These are phyloP conservation scores for Apostasia shenzhenica DNA, from an alignment of 106 monocot species.

Conservation along the genomic window DNA sequence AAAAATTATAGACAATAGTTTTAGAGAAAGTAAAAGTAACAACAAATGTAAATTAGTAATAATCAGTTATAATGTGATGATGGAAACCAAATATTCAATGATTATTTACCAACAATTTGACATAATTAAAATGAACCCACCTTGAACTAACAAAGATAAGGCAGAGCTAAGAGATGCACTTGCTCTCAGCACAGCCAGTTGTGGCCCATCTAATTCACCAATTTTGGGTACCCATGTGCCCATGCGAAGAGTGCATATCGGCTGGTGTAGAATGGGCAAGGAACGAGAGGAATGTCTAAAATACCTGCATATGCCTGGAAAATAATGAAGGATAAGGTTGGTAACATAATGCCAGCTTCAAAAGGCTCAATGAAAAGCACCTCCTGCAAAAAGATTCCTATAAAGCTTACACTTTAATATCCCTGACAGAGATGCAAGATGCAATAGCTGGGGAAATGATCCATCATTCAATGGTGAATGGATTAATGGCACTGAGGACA, in stretches of 20 bases:
- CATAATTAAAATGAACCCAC: conserved; percentile 9
- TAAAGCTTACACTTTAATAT: conserved; percentile 66
- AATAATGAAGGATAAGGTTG: not conserved
- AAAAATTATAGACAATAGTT: too few species aligned
- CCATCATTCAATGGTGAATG: conserved; percentile 76
- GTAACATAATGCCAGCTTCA: not conserved
- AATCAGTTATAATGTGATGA: too few species aligned
- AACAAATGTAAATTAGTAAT: too few species aligned
- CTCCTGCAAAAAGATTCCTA: not conserved
- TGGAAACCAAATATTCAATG: too few species aligned
- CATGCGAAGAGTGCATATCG: conserved; percentile 55
- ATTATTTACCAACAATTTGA: too few species aligned
- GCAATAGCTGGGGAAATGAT: conserved; percentile 77
- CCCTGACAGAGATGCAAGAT: conserved; percentile 83
- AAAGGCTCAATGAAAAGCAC: not conserved
- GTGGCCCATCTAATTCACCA: conserved; percentile 66
- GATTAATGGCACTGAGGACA: conserved; percentile 77
- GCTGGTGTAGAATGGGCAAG: conserved; percentile 75
- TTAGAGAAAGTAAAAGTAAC: too few species aligned
- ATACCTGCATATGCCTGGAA: conserved; percentile 85
- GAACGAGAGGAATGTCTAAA: conserved; percentile 70
- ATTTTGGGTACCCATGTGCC: conserved; percentile 91
- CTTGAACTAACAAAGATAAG: conserved; percentile 81
- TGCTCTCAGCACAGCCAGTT: conserved; percentile 68
- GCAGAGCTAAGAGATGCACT: conserved; percentile 76